These are phyloP conservation scores for Suillus plorans DNA, from an alignment of 768 basidiomycete genomes.

Conservation along the genomic window DNA sequence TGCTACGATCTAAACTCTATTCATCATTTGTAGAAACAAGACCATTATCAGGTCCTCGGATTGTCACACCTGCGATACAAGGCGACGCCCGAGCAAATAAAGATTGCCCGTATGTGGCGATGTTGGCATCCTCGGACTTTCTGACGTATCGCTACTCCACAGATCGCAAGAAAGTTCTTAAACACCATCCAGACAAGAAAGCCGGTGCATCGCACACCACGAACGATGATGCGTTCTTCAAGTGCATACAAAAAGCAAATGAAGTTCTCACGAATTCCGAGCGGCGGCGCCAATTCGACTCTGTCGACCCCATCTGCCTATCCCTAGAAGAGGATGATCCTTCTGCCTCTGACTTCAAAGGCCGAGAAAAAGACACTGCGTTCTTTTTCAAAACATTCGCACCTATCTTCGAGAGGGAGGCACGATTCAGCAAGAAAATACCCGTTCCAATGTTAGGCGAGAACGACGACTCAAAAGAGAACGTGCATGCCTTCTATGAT, in stretches of 20 bases:
- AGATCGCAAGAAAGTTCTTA: constrained; percentile 99
- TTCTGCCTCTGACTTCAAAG: constrained; percentile 57
- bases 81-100: constrained; percentile 90
- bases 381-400: constrained; percentile 72
- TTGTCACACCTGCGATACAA: constrained; percentile 86
- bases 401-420: constrained; percentile 87
- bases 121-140: neutral
- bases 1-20: constrained; percentile 2
- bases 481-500: constrained; percentile 93
- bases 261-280: constrained; percentile 88
- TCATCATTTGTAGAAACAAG: constrained; percentile 74
- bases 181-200: constrained; percentile 98
- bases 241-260: constrained; percentile 98
- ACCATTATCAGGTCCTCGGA: constrained; percentile 96
- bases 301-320: constrained; percentile 80
- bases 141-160: constrained; percentile 3
- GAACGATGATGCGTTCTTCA: constrained; percentile 99
- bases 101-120: constrained; percentile 82
- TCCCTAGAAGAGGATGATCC: constrained; percentile 80
- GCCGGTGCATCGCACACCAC: constrained; percentile 72
- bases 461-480: constrained; percentile 68
- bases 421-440: constrained; percentile 85
- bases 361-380: constrained; percentile 46
- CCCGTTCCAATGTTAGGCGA: constrained; percentile 83
- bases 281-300: constrained; percentile 93